phyloP scores from a whole-genome alignment of 768 basidiomycete species.

The Xerocomus potaroensis region DNA sequence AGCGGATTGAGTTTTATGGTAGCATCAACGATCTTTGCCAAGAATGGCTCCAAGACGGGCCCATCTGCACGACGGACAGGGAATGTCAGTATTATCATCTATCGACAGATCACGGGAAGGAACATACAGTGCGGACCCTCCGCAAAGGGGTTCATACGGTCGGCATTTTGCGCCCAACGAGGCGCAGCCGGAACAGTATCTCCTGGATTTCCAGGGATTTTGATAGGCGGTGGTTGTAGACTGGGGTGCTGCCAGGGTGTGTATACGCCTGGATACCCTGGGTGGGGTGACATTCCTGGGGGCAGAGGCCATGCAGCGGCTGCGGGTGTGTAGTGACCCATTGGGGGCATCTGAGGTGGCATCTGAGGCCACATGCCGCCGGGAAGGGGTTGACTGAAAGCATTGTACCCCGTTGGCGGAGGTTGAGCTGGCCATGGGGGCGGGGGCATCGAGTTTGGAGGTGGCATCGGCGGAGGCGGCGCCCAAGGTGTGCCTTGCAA shows the following conservation, averaged over 20 bases:
- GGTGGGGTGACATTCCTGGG: constrained; percentile 24
- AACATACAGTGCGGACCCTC: constrained; percentile 43
- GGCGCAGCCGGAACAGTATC: constrained; percentile 27
- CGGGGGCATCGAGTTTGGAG: constrained; percentile 20
- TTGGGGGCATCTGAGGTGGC: constrained; percentile 5
- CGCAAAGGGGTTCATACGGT: constrained; percentile 34
- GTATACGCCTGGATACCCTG: constrained; percentile 17
- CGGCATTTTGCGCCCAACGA: constrained; percentile 28
- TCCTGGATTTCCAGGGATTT: constrained; percentile 17
- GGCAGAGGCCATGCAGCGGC: constrained; percentile 24
- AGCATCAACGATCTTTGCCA: constrained; percentile 47
- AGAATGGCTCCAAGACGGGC: constrained; percentile 63
- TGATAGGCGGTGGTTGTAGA: constrained; percentile 22
- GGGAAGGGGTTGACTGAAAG: constrained; percentile 31
- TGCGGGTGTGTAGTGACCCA: constrained; percentile 24
- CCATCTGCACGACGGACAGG: constrained; percentile 43
- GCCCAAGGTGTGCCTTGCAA: constrained; percentile 27
- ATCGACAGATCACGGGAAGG: background rate
- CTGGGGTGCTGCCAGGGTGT: constrained; percentile 28
- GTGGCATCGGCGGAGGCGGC: constrained; percentile 16
- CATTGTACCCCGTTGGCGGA: constrained; percentile 22
- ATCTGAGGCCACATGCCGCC: constrained; percentile 21
- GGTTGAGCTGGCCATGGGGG: constrained; percentile 18
- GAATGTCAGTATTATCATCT: constrained; percentile 13
- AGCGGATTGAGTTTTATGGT: constrained; percentile 57